These are phyloP conservation scores for Nidula microcarpa DNA, from an alignment of 768 basidiomycete genomes.

Conservation along the genomic window DNA sequence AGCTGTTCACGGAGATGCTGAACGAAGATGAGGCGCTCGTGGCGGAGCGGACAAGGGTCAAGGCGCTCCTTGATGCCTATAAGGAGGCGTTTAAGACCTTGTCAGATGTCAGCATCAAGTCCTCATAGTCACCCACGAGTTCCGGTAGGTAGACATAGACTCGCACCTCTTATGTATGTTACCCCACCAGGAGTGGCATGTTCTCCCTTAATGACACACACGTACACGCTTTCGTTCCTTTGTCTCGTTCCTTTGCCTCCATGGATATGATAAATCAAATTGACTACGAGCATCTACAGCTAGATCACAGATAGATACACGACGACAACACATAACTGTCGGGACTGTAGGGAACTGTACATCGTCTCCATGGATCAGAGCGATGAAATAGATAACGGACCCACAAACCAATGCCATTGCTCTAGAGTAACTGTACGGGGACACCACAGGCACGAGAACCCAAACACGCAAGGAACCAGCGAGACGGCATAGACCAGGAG, in stretches of 20 bases:
- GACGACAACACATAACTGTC: too few relatives aligned
- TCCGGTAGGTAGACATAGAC: neutral
- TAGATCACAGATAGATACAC: too few relatives aligned
- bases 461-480: slow-evolving; percentile 14
- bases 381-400: neutral
- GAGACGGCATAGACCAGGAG: slow-evolving; percentile 11
- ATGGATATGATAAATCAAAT: too few relatives aligned
- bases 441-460: slow-evolving; percentile 4
- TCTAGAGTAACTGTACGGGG: neutral
- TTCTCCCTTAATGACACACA: slow-evolving; percentile 3
- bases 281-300: too few relatives aligned
- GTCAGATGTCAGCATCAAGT: slow-evolving; percentile 78
- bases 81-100: slow-evolving; percentile 89
- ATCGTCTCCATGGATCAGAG: too few relatives aligned
- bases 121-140: slow-evolving; percentile 28
- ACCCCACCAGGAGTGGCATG: neutral
- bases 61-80: slow-evolving; percentile 93
- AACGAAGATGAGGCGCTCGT: slow-evolving; percentile 96
- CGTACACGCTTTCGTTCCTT: neutral
- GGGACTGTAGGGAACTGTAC: too few relatives aligned
- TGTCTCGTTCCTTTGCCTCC: too few relatives aligned
- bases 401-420: neutral
- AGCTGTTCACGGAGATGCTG: slow-evolving; percentile 84
- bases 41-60: slow-evolving; percentile 89
- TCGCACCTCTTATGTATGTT: neutral